These are phyloP conservation scores for Gremmenia infestans DNA, from an alignment of 2,329 filamentous ascomycete genomes.

Conservation along the genomic window DNA sequence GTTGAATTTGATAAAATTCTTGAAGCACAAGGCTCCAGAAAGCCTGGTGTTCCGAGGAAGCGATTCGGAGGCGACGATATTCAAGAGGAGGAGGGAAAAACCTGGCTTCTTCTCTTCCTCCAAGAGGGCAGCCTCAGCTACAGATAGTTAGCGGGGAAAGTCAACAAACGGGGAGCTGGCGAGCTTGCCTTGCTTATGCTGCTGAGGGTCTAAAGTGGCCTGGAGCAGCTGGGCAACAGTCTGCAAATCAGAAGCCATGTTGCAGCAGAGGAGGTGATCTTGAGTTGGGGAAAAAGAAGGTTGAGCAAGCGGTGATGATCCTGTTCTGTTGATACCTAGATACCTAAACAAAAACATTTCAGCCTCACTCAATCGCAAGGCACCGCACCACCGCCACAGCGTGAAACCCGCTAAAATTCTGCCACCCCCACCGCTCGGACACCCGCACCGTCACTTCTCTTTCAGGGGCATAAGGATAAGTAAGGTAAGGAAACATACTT, in stretches of 20 bases:
- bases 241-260: constrained; percentile 57
- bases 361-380: no score
- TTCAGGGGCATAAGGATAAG: no score
- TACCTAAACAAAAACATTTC: no score
- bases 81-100: constrained; percentile 83
- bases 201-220: constrained; percentile 80
- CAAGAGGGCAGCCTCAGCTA: constrained; percentile 78
- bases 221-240: constrained; percentile 77
- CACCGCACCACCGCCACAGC: no score
- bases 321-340: no score
- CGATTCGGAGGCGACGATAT: constrained; percentile 75
- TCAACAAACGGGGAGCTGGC: constrained; percentile 18
- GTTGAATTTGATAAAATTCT: constrained; percentile 93
- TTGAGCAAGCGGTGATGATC: neutral
- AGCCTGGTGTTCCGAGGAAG: constrained; percentile 76
- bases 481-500: no score
- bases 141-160: constrained; percentile 11
- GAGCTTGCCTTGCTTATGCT: constrained; percentile 79
- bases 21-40: constrained; percentile 89
- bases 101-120: constrained; percentile 75
- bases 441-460: no score
- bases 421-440: no score
- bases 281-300: neutral
- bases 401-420: no score
- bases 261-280: constrained; percentile 3